Conservation (phyloP, 352 stramenopile genomes). For the Phytophthora fragariae region DNA sequence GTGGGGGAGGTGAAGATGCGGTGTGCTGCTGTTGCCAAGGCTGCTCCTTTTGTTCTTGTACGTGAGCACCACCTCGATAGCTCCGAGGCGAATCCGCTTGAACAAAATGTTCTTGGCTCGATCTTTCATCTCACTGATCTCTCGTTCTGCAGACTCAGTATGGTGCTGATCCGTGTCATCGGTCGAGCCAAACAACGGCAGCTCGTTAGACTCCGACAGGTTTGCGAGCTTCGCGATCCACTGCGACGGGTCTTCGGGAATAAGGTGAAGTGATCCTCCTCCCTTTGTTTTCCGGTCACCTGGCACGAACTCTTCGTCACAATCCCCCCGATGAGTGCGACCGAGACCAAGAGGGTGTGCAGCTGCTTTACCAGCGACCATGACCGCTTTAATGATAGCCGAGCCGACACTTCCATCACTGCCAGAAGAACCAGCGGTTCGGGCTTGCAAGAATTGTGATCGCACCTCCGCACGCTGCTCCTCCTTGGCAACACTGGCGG, state of each 20-base stretch:
- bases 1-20: slow-evolving; percentile 24
- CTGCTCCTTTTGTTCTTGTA: slow-evolving; percentile 83
- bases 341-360: slow-evolving; percentile 58
- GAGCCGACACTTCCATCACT: slow-evolving; percentile 54
- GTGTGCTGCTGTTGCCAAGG: slow-evolving; percentile 14
- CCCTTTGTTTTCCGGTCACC: slow-evolving; percentile 21
- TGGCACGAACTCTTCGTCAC: slow-evolving; percentile 26
- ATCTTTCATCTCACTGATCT: slow-evolving; percentile 56
- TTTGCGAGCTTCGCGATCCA: slow-evolving; percentile 49
- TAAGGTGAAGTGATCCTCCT: slow-evolving; percentile 29
- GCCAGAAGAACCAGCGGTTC: slow-evolving; percentile 22
- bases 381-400: slow-evolving; percentile 64
- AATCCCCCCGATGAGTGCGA: slow-evolving; percentile 37
- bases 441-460: slow-evolving; percentile 67
- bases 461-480: slow-evolving; percentile 67
- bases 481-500: slow-evolving; percentile 46
- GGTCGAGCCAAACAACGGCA: slow-evolving; percentile 25
- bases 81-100: slow-evolving; percentile 82
- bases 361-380: slow-evolving; percentile 70
- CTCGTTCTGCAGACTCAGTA: slow-evolving; percentile 20
- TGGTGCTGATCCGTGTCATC: slow-evolving; percentile 21
- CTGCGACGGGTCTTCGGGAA: slow-evolving; percentile 53
- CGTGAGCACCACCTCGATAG: slow-evolving; percentile 77
- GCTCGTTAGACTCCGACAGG: slow-evolving; percentile 35
- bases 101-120: slow-evolving; percentile 69